Evolutionary conservation across 2,329 filamentous ascomycete species (phyloP), one percentile per base, ranked within the genome.

Genomic region (Fusarium avenaceum): DNA sequence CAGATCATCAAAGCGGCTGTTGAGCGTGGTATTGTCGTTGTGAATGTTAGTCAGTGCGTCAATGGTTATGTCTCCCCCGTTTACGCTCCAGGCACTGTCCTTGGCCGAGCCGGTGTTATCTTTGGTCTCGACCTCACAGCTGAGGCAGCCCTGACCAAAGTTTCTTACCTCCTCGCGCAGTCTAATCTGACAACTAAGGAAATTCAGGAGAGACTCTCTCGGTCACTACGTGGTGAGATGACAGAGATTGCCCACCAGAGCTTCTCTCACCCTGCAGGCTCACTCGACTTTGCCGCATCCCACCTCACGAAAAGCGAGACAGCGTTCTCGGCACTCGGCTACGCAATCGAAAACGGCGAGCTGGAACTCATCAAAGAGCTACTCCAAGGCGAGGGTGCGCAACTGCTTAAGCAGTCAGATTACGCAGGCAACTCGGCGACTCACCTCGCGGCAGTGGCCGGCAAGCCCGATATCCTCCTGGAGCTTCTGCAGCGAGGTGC

Each of bases 41-140:
- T 97, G 70, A 97, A 96, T 76, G 90, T 97, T 63, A 96, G 92
- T 50, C 94, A 97, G 81, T 97, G 94, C 84, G 86, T 90, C 71
- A 90, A 87, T 63, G 91, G 91, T 43, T 91, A 91, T 73, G 91
- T 93, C 20, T 92, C 88, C 50, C 90, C 91, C 4, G 84, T 93
- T n/a, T 94, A 93, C 79, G 91, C 91, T 2, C 88, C 91, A 0
- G 91, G 89, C 10, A 92, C 92, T 70, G 89, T 91, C 40, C 86
- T 97, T 19, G 93, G 92, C 39, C 86, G 90, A 55, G 92, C 92
- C 4, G 94, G 94, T 33, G 93, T 97, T 48, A 92, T 97, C 32
- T 94, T 96, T 69, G 94, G 94, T 7, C 88, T 94, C 70, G 94
- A 97, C 75, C 85, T 97, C 80, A 97, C 94, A 0, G 92, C 92